A percentile compares a stretch with the other conserved stretches of the same genome.
phyloP scores from a whole-genome alignment of 2,329 filamentous ascomycete genomes.

The Metarhizium humberi region DNA sequence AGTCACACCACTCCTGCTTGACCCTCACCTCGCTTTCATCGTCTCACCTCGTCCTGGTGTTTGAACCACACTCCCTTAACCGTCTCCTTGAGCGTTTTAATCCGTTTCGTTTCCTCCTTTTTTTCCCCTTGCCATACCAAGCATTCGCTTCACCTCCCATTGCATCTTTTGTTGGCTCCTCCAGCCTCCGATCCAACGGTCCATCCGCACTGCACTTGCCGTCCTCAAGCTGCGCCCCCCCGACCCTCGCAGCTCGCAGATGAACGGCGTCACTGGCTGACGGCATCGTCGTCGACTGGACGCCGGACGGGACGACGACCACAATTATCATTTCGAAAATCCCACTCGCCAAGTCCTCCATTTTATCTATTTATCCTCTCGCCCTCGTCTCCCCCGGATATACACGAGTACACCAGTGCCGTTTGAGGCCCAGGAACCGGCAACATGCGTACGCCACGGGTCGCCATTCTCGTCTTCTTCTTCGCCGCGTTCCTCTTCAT shows the following conservation, averaged over 20 bases:
- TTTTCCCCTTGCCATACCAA: neutral
- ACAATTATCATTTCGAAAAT: neutral
- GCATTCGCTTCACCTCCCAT: neutral
- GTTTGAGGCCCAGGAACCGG: neutral
- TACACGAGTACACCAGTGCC: neutral
- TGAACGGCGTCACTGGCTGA: slow-evolving; percentile 5
- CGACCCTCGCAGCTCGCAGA: slow-evolving; percentile 1
- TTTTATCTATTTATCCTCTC: neutral
- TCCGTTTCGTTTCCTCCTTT: neutral
- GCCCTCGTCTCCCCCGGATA: neutral
- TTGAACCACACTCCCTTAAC: neutral
- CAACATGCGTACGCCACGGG: slow-evolving; percentile 45
- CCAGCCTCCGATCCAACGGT: neutral
- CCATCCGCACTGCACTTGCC: neutral
- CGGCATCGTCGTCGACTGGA: slow-evolving; percentile 6
- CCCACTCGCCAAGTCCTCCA: neutral
- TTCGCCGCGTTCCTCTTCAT: slow-evolving; percentile 44
- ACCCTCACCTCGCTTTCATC: neutral
- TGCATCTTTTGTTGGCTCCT: neutral
- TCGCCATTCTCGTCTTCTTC: slow-evolving; percentile 45
- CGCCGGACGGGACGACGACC: slow-evolving; percentile 2
- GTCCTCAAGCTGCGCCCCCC: neutral
- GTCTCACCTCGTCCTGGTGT: neutral
- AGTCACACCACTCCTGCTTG: neutral
- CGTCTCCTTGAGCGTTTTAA: neutral